Percentiles rank a stretch among this genome's conserved stretches.
These are phyloP conservation scores for Phytophthora cryptogea DNA, from an alignment of 352 stramenopile species.

Conservation along the genomic window DNA sequence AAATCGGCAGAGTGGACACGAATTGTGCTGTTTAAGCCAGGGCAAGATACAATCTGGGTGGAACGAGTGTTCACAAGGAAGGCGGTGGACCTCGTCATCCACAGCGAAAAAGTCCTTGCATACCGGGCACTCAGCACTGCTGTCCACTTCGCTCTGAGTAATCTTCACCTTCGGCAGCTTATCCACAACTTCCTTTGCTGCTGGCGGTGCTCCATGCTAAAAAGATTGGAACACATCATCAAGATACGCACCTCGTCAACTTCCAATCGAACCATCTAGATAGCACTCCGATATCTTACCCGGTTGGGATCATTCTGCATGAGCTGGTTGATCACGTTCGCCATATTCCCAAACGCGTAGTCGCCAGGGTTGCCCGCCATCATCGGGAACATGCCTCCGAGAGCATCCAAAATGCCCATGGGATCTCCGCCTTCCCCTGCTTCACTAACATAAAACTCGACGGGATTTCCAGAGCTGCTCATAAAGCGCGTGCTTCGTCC, in stretches of 20 bases:
- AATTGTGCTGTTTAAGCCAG: constrained; percentile 90
- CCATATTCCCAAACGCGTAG: constrained; percentile 86
- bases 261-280: neutral
- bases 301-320: constrained; percentile 90
- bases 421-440: constrained; percentile 42
- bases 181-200: constrained; percentile 77
- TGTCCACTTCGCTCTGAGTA: constrained; percentile 71
- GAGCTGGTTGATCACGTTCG: constrained; percentile 86
- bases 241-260: constrained; percentile 15
- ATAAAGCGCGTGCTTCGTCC: constrained; percentile 59
- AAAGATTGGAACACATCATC: constrained; percentile 7
- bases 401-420: constrained; percentile 59
- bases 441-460: constrained; percentile 83
- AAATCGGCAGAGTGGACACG: constrained; percentile 83
- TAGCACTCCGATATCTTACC: constrained; percentile 39
- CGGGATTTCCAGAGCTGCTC: constrained; percentile 63
- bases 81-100: constrained; percentile 69
- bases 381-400: constrained; percentile 65
- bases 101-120: constrained; percentile 89
- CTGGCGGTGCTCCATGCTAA: constrained; percentile 80
- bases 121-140: constrained; percentile 79
- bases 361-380: constrained; percentile 71
- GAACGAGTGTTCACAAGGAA: constrained; percentile 81
- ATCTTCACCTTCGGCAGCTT: constrained; percentile 78
- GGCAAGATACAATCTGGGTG: constrained; percentile 87